Evolutionary conservation across 768 basidiomycete genomes (phyloP), one percentile per base, ranked within the genome.

Genomic region (Termitomyces sp.): DNA sequence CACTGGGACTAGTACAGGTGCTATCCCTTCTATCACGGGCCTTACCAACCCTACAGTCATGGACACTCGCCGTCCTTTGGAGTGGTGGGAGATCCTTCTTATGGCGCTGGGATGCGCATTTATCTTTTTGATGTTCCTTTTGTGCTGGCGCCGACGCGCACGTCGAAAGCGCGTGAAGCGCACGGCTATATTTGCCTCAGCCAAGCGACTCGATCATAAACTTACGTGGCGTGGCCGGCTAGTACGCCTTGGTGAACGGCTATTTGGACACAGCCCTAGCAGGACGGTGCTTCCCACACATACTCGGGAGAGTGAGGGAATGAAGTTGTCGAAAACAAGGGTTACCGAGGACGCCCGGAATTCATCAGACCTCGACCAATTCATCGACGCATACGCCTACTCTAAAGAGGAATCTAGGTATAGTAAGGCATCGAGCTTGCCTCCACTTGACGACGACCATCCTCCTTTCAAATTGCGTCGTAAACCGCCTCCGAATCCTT

Each of bases 81-180:
- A 74, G 57, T 92, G 91, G 90, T 92, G 90, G 89, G 78, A 93
- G 72, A 91, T 92, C 61, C 73, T 92, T 55, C 79, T 92, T 54
- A 92, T 92, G 88, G 76, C 85, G 0, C 80, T 91, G 37, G 89
- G 91, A 10, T 88, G 86, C 65, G 85, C 85, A 16, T 88, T 92
- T 70, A 85, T 92, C 70, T 84, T 90, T 66, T 55, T 91, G 41
- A 68, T 81, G 45, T 68, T 90, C 58, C 65, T 92, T 58, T 78
- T 82, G 74, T 79, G 77, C 61, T 91, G 85, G 82, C 82, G 91
- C 23, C 78, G 87, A 17, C 83, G 80, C 49, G 84, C 83, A 40
- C 82, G 83, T 67, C 86, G 85, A 66, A 78, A 80, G 64, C 83
- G 89, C 32, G 83, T 82, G 17, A 79, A 88, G 66, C 74, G 73